Percentiles rank a stretch among this genome's conserved stretches.
phyloP scores from a whole-genome alignment of 345 rosid genomes.

The Salix arbutifolia region DNA sequence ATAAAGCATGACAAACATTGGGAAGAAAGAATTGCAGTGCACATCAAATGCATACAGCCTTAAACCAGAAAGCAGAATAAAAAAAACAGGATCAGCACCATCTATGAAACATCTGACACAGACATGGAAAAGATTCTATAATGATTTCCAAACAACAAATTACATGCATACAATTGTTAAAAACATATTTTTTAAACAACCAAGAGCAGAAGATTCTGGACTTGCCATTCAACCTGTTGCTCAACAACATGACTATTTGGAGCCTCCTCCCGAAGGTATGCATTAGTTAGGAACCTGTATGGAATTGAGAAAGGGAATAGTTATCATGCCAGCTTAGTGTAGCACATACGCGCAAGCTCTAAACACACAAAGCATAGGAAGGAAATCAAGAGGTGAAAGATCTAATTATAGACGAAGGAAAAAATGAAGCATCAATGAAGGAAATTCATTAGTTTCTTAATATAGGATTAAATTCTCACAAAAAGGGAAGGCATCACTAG shows the following conservation, averaged over 20 bases:
- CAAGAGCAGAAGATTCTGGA: slow-evolving; percentile 22
- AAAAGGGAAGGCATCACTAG: background rate
- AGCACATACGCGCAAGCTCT: background rate
- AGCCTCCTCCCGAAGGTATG: slow-evolving; percentile 94
- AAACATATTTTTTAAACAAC: background rate
- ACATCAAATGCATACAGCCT: slow-evolving; percentile 99
- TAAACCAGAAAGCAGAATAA: slow-evolving; percentile 23
- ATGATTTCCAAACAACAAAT: background rate
- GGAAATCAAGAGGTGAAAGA: background rate
- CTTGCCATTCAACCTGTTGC: slow-evolving; percentile 98
- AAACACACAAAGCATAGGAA: background rate
- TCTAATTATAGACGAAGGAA: background rate
- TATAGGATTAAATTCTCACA: background rate
- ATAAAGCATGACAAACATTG: slow-evolving; percentile 85
- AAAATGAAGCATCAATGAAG: background rate
- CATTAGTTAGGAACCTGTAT: slow-evolving; percentile 83
- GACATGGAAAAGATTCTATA: background rate
- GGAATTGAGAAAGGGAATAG: slow-evolving; percentile 9
- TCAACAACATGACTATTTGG: slow-evolving; percentile 98
- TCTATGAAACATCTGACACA: background rate
- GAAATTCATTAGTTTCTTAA: background rate
- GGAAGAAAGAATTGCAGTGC: slow-evolving; percentile 99
- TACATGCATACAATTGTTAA: background rate
- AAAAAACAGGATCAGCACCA: slow-evolving; percentile 11
- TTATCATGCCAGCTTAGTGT: background rate